A percentile compares a stretch with the other conserved stretches of the same genome.
These are phyloP conservation scores for Pedinophyceae sp. DNA, from an alignment of 139 green algal genomes.

Conservation along the genomic window DNA sequence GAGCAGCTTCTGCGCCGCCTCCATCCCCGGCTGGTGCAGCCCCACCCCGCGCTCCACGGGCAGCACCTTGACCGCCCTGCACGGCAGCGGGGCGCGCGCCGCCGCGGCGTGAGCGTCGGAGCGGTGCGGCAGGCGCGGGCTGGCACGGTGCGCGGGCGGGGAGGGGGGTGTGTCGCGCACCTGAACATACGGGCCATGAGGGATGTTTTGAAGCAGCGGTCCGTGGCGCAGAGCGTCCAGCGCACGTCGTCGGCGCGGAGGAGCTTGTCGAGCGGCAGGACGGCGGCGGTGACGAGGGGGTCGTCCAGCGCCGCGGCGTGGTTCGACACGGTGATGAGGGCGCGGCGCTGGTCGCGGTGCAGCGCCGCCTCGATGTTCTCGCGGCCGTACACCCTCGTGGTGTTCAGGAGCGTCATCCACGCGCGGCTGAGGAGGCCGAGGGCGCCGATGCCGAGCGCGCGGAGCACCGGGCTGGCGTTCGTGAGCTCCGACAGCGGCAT, in stretches of 20 bases:
- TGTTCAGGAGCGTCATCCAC: constrained; percentile 25
- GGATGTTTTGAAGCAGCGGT: constrained; percentile 70
- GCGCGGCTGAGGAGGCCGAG: constrained; percentile 8
- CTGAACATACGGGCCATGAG: constrained; percentile 58
- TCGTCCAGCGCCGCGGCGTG: constrained; percentile 77
- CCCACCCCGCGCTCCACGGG: constrained; percentile 69
- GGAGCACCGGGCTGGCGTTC: constrained; percentile 1
- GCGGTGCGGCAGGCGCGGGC: too few species aligned
- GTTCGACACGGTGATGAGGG: constrained; percentile 73
- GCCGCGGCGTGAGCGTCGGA: too few species aligned
- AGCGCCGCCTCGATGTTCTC: constrained; percentile 35
- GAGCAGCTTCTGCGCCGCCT: constrained; percentile 38
- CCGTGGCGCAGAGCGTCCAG: constrained; percentile 79
- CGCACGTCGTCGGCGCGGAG: constrained; percentile 20
- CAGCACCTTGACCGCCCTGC: constrained; percentile 49
- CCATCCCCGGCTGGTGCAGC: constrained; percentile 58
- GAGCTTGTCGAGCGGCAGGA: constrained; percentile 40
- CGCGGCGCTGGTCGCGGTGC: constrained; percentile 19
- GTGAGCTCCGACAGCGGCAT: constrained; percentile 6
- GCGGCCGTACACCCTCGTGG: constrained; percentile 15
- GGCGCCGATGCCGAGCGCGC: constrained; percentile 15
- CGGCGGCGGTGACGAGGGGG: constrained; percentile 50
- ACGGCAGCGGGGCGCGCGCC: too few species aligned
- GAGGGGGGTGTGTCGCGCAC: constrained; percentile 11
- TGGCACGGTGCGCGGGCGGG: too few species aligned